These are phyloP conservation scores for Angophora floribunda DNA, from an alignment of 345 rosid genomes.

Conservation along the genomic window DNA sequence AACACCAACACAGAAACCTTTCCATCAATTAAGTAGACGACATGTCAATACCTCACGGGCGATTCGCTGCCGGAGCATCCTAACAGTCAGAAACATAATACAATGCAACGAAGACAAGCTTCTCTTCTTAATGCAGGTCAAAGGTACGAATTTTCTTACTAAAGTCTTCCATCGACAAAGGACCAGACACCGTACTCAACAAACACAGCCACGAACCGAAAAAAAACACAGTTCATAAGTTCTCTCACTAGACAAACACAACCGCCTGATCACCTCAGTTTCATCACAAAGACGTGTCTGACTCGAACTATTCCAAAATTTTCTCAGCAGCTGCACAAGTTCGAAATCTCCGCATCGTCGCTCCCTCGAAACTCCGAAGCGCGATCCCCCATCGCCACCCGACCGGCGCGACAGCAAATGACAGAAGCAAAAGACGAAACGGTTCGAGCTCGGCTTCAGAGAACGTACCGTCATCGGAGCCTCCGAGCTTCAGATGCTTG, in stretches of 20 bases:
- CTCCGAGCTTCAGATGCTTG: constrained; percentile 44
- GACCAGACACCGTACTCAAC: not conserved
- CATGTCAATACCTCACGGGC: not conserved
- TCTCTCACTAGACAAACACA: not conserved
- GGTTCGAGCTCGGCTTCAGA: not conserved
- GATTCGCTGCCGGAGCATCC: not conserved
- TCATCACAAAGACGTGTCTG: not conserved
- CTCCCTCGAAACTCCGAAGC: not conserved
- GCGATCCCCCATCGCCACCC: not conserved
- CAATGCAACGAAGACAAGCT: not conserved
- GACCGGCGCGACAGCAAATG: not conserved
- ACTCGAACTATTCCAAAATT: not conserved
- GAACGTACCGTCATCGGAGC: constrained; percentile 5
- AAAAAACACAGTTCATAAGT: not conserved
- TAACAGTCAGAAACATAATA: not conserved
- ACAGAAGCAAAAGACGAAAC: not conserved
- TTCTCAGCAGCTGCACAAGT: not conserved
- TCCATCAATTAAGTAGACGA: not conserved
- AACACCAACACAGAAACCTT: not conserved
- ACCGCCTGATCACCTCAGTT: not conserved
- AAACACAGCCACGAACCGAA: not conserved
- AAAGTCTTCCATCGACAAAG: not conserved
- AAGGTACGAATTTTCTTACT: not conserved
- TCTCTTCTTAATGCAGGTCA: not conserved
- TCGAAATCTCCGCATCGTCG: not conserved